Evolutionary conservation across 2,329 filamentous ascomycete species (phyloP).

Genomic region (Fusarium keratoplasticum): DNA sequence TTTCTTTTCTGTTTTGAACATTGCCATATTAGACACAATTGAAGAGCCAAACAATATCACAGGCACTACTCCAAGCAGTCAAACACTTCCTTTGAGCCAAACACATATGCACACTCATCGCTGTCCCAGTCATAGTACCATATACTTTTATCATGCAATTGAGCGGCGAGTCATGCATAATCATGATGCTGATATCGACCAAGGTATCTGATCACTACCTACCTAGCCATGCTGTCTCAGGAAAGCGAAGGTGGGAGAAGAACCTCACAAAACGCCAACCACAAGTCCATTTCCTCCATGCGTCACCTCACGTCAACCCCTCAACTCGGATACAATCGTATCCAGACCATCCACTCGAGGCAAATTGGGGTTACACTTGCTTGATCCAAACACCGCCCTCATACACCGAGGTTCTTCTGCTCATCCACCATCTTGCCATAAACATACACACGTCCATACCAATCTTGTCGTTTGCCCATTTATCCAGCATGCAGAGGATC

Average conservation of each 20-base stretch:
- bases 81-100: neutral
- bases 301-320: slow-evolving; percentile 7
- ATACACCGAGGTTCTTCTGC: slow-evolving; percentile 4
- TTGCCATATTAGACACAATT: neutral
- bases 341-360: slow-evolving; percentile 12
- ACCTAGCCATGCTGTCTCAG: slow-evolving; percentile 48
- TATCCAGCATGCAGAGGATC: slow-evolving; percentile 68
- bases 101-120: neutral
- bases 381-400: slow-evolving; percentile 23
- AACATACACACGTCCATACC: neutral
- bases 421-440: slow-evolving; percentile 5
- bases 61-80: neutral
- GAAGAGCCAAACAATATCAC: neutral
- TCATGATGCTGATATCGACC: slow-evolving; percentile 38
- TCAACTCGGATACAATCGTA: slow-evolving; percentile 23
- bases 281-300: slow-evolving; percentile 38
- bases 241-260: slow-evolving; percentile 49
- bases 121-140: neutral
- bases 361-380: slow-evolving; percentile 8
- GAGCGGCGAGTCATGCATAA: slow-evolving; percentile 9
- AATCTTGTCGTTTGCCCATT: slow-evolving; percentile 1
- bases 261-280: slow-evolving; percentile 45
- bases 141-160: slow-evolving; percentile 2
- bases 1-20: neutral
- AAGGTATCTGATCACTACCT: slow-evolving; percentile 50